phyloP scores from a whole-genome alignment of 129 eudicot species.

The Tagetes patula region DNA sequence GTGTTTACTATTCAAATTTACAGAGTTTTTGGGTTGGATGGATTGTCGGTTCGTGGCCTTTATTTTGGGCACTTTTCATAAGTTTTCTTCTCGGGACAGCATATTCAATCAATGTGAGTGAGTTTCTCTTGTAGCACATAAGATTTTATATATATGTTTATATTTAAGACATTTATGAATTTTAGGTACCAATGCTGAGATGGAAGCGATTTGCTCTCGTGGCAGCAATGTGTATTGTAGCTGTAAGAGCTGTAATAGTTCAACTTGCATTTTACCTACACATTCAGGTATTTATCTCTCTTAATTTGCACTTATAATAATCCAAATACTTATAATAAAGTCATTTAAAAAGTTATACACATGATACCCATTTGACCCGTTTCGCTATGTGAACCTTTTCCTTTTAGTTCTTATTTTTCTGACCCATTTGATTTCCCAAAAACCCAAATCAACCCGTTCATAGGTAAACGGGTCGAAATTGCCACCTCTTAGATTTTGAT shows the following conservation, averaged over 20 bases:
- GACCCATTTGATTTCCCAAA: background rate
- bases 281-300: conserved; percentile 56
- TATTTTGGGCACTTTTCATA: conserved; percentile 81
- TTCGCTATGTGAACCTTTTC: background rate
- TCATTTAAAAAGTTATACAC: background rate
- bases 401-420: background rate
- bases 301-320: background rate
- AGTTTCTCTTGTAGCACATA: conserved; percentile 6
- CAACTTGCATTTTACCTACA: conserved; percentile 95
- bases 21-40: conserved; percentile 94
- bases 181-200: conserved; percentile 79
- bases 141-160: background rate
- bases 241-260: conserved; percentile 88
- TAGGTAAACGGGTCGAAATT: background rate
- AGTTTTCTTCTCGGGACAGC: conserved; percentile 96
- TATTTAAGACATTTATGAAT: conserved; percentile 2
- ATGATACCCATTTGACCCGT: background rate
- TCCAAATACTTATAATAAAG: background rate
- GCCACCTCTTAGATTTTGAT: background rate
- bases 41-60: conserved; percentile 88
- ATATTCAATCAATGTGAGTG: conserved; percentile 86
- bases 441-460: background rate
- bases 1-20: background rate
- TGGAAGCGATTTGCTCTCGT: conserved; percentile 94
- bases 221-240: conserved; percentile 95